Base-by-base conservation (phyloP, 768 basidiomycete species). In the Leccinum rimulosum region DNA sequence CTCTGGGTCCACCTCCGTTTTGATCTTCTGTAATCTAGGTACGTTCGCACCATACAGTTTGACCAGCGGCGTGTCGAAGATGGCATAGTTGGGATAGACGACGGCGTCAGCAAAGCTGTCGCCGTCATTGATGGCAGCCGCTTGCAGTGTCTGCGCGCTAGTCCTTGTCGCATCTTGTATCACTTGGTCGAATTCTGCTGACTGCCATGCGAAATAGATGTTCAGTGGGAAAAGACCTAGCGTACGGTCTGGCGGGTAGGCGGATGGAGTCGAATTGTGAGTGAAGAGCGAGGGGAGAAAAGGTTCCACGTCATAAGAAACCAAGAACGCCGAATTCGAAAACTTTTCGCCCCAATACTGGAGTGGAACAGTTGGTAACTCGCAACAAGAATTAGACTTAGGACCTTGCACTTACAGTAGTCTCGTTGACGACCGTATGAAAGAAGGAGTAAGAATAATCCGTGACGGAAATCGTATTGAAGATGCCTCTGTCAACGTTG, bases 51-150 rank as follows among this genome's bases (percentile, higher is more conserved):
- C 84, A 60, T 82, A 87, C 31, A 87, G 66, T 5, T 67, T 50
- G 28, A 73, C 65, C 45, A 84, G 36, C 2, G 82, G 79, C 9
- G 84, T 85, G 57, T 77, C 78, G 57, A 65, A 74, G 2, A 83
- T 70, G 2, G 84, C 84, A 64, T 85, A 87, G 65, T 88, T 87
- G 7, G 77, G 74, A 61, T 88, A 86, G 31, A 76, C 49, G 0
- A 77, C 62, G 2, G 73, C 77, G 17, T 74, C 61, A 3, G 59
- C 65, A 25, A 77, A 6, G 6, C 22, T 14, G 19, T 52, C 38
- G 19, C 17, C 56, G 12, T 82, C 84, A 35, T 78, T 75, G 7
- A 75, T 61, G 1, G 79, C 81, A 4, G 76, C 70, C 14, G 68
- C 57, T 9, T 65, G 69, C 35, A 86, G 73, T 4, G 70, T 73